Evolutionary conservation across 768 basidiomycete species (phyloP), one percentile per base, ranked within the genome.

Genomic region (Amanita rimosa): DNA sequence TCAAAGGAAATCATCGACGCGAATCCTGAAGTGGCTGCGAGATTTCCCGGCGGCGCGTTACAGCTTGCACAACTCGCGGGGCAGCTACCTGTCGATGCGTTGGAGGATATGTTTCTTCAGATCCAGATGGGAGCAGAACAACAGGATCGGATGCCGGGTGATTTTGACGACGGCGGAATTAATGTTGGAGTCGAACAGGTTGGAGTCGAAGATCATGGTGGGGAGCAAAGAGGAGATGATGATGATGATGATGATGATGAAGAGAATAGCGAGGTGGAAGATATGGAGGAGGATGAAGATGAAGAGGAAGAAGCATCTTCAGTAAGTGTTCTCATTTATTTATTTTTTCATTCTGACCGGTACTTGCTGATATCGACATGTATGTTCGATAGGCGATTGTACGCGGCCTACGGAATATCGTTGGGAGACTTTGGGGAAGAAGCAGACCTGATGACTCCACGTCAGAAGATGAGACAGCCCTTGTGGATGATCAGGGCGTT

Each of bases 1-100:
- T n/a, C n/a, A n/a, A n/a, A 73, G 71, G 76, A 63, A 9, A 69
- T 83, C 50, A 81, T 76, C 51, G 73, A 76, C 48, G 82, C 71
- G 17, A 66, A 78, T 54, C 76, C 78, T 6, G 62, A 65, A 9
- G 62, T 88, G 10, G 71, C 69, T 13, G 69, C 68, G 29, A 73
- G 75, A 52, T 77, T 85, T 50, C 82, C 77, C 0, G 83, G 78
- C 0, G 84, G 83, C 1, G 62, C 83, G n/a, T 62, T 78, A 17
- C 76, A 83, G 56, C 79, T 85, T 54, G 73, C 75, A 17, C 75
- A 80, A 59, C 63, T 72, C 58, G 65, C 76, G 35, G 76, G 60
- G 17, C 72, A 79, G 53, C 64, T 75, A 52, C 71, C 76, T 3
- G 72, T 75, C 37, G 80, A 81, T 36, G 71, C 68, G n/a, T 53